phyloP scores from a whole-genome alignment of 805 yeast species.

The Candida quercuum region DNA sequence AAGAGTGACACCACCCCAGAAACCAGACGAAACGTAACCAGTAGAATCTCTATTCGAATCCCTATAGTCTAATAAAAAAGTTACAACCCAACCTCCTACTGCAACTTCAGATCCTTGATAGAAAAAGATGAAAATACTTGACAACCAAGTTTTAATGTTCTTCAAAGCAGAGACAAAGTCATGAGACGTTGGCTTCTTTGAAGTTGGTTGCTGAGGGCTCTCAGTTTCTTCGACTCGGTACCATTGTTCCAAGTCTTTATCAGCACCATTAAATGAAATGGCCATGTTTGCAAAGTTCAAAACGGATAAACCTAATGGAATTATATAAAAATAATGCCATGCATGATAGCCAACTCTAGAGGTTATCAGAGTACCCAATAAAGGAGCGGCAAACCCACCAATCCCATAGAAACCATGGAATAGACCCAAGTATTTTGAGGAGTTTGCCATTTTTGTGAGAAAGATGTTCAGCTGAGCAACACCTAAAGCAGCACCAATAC shows the following conservation, averaged over 20 bases:
- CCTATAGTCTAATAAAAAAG: constrained; percentile 49
- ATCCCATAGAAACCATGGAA: constrained; percentile 60
- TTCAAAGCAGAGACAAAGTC: constrained; percentile 34
- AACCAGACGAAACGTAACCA: constrained; percentile 60
- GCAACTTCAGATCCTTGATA: constrained; percentile 64
- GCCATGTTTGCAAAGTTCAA: constrained; percentile 28
- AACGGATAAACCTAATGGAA: constrained; percentile 39
- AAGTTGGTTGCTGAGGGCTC: constrained; percentile 2
- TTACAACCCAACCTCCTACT: constrained; percentile 61
- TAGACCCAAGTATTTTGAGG: constrained; percentile 45
- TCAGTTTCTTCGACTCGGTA: constrained; percentile 8
- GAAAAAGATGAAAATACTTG: constrained; percentile 47
- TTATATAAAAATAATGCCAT: constrained; percentile 52
- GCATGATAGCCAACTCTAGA: constrained; percentile 35
- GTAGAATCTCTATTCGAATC: constrained; percentile 34
- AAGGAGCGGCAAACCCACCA: constrained; percentile 60
- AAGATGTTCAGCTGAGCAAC: constrained; percentile 50
- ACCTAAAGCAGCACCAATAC: constrained; percentile 47
- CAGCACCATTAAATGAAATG: constrained; percentile 41
- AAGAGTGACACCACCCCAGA: constrained; percentile 59
- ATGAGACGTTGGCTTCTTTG: constrained; percentile 7
- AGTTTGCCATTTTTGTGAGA: constrained; percentile 34
- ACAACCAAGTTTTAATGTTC: constrained; percentile 42
- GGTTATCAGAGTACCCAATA: constrained; percentile 51
- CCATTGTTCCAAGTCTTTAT: constrained; percentile 31